Base-by-base conservation (phyloP, 164 flowering plant species). In the Protea cynaroides region DNA sequence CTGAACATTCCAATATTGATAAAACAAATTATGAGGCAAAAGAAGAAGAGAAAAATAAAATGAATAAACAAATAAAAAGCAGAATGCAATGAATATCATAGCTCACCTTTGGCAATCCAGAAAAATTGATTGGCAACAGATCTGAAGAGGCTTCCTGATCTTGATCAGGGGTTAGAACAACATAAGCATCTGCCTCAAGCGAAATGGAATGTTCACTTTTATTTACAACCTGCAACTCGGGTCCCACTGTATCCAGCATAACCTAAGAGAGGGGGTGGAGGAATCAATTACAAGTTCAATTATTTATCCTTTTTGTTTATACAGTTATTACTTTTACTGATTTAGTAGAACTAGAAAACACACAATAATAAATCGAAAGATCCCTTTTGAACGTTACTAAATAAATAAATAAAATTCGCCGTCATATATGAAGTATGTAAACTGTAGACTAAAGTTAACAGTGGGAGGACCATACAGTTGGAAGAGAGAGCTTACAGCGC, bases 221-320 rank as follows among this genome's bases (percentile, higher is more conserved):
- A 58, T 91, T 91, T 38, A 86, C 82, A 61, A 91, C 96, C 78
- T 87, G 93, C 82, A 91, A 61, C 76, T 91, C 97, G 23, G 97
- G 77, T 21, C 97, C 94, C 63, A 86, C 89, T 0, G 97, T 91
- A 63, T 91, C 97, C 44, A 91, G 72, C 97, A 91, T 91, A 63
- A 91, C 96, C 97, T 91, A 78, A 65, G 59, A 59, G 38, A 13
- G 19, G 19, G 54, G 51, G 34, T 29, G 34, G 34, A 68, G 7
- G 52, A 67, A 56, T 12, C 47, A 53, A 56, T 7, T 17, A 52
- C 7, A 53, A 22, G 34, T 5, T 52, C 19, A 50, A 38, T 25
- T 29, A 29, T 29, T 29, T 29, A 29, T 29, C 34, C 2, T 3
- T 12, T 8, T 61, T 47, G 19, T 23, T 47, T 11, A 40, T 40